Percentiles rank a stretch among this genome's conserved stretches.
phyloP scores from a whole-genome alignment of 306 rosid species.

The Malus fusca region DNA sequence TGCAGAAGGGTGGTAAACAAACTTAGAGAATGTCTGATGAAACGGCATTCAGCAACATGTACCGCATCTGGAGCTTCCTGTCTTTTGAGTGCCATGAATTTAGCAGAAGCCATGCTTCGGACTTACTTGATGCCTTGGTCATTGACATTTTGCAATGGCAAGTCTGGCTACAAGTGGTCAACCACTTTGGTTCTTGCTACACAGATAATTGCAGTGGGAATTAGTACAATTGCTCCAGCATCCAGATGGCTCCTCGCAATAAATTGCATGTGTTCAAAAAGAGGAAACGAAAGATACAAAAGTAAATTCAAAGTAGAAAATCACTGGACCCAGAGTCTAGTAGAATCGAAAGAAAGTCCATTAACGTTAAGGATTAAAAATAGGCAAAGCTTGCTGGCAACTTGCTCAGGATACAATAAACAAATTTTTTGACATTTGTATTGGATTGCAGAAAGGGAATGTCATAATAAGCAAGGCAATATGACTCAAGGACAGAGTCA shows the following conservation, averaged over 20 bases:
- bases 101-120: slow-evolving; percentile 52
- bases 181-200: slow-evolving; percentile 46
- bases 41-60: slow-evolving; percentile 64
- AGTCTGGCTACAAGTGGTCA: slow-evolving; percentile 74
- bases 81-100: slow-evolving; percentile 50
- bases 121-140: slow-evolving; percentile 56
- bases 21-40: slow-evolving; percentile 36
- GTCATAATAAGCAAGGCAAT: slow-evolving; percentile 53
- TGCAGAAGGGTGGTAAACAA: slow-evolving; percentile 25
- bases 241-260: slow-evolving; percentile 65
- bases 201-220: slow-evolving; percentile 55
- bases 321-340: slow-evolving; percentile 52
- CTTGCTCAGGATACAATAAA: slow-evolving; percentile 43
- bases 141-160: slow-evolving; percentile 52
- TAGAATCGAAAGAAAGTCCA: slow-evolving; percentile 44
- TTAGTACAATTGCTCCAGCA: slow-evolving; percentile 77
- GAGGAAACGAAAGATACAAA: slow-evolving; percentile 16
- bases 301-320: slow-evolving; percentile 41
- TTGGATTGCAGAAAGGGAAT: slow-evolving; percentile 47
- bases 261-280: slow-evolving; percentile 44
- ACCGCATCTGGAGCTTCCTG: slow-evolving; percentile 83
- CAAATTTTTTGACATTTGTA: slow-evolving; percentile 32
- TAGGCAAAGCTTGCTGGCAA: slow-evolving; percentile 30
- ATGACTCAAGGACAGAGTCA: slow-evolving; percentile 24
- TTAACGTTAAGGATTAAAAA: slow-evolving; percentile 29